These are phyloP conservation scores for Arthrobotrys musiformis DNA, from an alignment of 2,329 filamentous ascomycete genomes.

Conservation along the genomic window DNA sequence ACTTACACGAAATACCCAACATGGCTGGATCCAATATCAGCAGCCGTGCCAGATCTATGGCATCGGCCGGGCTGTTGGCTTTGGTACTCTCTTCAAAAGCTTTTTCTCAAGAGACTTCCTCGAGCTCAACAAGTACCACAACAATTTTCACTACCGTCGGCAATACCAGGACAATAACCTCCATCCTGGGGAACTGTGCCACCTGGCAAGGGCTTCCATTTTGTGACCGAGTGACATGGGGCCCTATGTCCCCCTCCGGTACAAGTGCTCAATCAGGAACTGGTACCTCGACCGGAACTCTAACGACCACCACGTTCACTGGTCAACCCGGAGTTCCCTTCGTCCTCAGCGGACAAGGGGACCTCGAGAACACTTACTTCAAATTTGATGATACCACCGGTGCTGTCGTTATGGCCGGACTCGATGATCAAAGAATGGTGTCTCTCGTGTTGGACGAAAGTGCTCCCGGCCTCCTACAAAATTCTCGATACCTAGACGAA, in stretches of 20 bases:
- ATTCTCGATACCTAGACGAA: not conserved
- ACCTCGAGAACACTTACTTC: not conserved
- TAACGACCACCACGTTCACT: not conserved
- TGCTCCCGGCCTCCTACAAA: slow-evolving; percentile 2
- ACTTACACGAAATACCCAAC: not conserved
- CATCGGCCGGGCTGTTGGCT: not conserved
- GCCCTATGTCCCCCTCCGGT: not conserved
- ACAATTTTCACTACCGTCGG: not conserved
- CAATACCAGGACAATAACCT: slow-evolving; percentile 1
- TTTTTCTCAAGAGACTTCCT: not conserved
- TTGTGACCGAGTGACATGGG: not conserved
- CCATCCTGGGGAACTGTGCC: not conserved
- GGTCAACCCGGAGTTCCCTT: not conserved
- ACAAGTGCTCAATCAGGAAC: not conserved
- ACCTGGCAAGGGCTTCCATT: slow-evolving; percentile 9
- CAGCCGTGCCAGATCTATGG: not conserved
- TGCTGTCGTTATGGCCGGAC: not conserved
- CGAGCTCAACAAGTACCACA: slow-evolving; percentile 3
- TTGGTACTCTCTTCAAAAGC: not conserved
- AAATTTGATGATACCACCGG: slow-evolving; percentile 20
- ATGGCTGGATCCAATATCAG: not conserved
- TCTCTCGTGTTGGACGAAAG: not conserved
- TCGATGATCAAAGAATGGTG: not conserved
- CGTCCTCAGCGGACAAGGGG: not conserved
- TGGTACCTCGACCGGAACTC: not conserved